Percentiles rank a stretch among this genome's conserved stretches.
Evolutionary conservation across 176 grass and related monocot species (phyloP).

Genomic region (Zoysia japonica): DNA sequence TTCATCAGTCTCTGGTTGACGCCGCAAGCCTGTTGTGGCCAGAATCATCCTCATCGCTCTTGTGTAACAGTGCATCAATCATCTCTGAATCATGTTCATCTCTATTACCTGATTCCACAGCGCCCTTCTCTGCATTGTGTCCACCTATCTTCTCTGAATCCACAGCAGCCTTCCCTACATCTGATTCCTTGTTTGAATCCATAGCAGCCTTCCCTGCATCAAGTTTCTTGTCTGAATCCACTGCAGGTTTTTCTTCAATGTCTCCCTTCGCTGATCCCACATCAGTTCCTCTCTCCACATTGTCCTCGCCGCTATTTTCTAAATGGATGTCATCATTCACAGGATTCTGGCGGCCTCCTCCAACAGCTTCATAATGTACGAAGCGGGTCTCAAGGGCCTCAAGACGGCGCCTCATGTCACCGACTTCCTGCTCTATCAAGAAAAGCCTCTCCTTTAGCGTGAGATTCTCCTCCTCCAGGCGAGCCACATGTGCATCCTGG

Average conservation of each 20-base stretch:
- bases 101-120: background rate
- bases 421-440: constrained; percentile 81
- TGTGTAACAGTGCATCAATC: constrained; percentile 1
- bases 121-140: background rate
- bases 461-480: constrained; percentile 90
- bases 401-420: constrained; percentile 62
- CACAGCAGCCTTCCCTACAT: background rate
- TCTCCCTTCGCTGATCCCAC: background rate
- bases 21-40: background rate
- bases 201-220: background rate
- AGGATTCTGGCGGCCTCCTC: constrained; percentile 24
- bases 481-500: constrained; percentile 56
- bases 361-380: background rate
- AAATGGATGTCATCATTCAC: background rate
- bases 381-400: constrained; percentile 49
- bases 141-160: background rate
- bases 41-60: background rate
- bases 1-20: constrained; percentile 1
- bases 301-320: background rate
- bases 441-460: constrained; percentile 87
- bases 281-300: background rate
- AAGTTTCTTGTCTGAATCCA: constrained; percentile 10
- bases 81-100: background rate
- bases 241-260: background rate
- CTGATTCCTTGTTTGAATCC: background rate